Evolutionary conservation across 106 monocot species (phyloP).

Genomic region (Dendrobium nobile): DNA sequence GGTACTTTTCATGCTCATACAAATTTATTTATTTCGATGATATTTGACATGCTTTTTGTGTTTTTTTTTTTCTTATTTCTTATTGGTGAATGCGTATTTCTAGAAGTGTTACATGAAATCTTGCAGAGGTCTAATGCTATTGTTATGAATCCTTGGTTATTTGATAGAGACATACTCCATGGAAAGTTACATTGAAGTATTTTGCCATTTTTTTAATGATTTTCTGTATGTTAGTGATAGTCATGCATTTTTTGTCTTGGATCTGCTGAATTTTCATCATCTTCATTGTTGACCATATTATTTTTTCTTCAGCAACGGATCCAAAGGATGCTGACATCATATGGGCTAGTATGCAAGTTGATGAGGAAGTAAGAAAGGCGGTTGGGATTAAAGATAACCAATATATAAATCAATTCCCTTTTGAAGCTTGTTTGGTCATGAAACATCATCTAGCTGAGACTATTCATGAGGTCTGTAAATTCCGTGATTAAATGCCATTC

Average conservation of each 20-base stretch:
- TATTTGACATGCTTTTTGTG: not conserved
- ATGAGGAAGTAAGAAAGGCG: slow-evolving; percentile 65
- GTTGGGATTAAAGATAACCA: slow-evolving; percentile 64
- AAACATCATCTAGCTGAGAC: slow-evolving; percentile 97
- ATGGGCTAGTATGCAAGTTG: slow-evolving; percentile 91
- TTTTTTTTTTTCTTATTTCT: not conserved
- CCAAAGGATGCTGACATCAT: slow-evolving; percentile 88
- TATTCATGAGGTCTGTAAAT: slow-evolving; percentile 60
- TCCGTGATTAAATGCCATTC: not conserved
- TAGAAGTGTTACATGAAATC: not conserved
- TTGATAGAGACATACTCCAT: not conserved
- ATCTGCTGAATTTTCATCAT: not conserved
- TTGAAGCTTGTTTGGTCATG: slow-evolving; percentile 98
- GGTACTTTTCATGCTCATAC: not conserved
- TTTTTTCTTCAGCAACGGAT: slow-evolving; percentile 53
- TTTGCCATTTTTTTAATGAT: not conserved
- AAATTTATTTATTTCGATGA: not conserved
- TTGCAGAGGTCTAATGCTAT: not conserved
- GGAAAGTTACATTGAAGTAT: not conserved
- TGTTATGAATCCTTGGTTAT: slow-evolving; percentile 1
- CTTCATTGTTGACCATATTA: not conserved
- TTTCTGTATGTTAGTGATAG: not conserved
- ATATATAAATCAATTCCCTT: slow-evolving; percentile 86
- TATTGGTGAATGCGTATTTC: not conserved
- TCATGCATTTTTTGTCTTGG: not conserved